These are phyloP conservation scores for Polytrichum commune DNA, from an alignment of 225 moss, liverwort and hornwort genomes.

Conservation along the genomic window DNA sequence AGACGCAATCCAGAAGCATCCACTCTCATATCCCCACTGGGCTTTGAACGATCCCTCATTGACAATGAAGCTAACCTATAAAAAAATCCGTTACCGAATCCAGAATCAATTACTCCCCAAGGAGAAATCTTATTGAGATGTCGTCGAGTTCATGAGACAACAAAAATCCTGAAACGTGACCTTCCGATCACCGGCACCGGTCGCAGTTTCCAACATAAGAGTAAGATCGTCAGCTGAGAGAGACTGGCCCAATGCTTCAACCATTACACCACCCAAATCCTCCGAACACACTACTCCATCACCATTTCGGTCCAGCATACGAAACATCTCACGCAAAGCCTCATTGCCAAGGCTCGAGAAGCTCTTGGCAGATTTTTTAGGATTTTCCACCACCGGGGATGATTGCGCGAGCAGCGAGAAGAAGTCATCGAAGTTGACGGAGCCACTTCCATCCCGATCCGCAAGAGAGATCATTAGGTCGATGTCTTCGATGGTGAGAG, in stretches of 20 bases:
- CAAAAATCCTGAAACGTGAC: constrained; percentile 68
- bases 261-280: constrained; percentile 59
- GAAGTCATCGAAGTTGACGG: constrained; percentile 75
- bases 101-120: too few relatives aligned
- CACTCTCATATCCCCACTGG: too few relatives aligned
- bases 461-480: constrained; percentile 66
- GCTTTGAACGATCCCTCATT: too few relatives aligned
- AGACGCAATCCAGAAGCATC: too few relatives aligned
- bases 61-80: too few relatives aligned
- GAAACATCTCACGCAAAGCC: constrained; percentile 53
- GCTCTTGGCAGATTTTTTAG: background rate
- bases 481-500: constrained; percentile 46
- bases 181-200: constrained; percentile 30
- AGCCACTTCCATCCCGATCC: constrained; percentile 48
- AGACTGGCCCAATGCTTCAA: constrained; percentile 30
- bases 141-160: constrained; percentile 24
- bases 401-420: constrained; percentile 41
- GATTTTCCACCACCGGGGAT: constrained; percentile 6
- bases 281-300: constrained; percentile 67
- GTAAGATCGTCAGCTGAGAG: constrained; percentile 44
- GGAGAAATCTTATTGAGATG: constrained; percentile 8
- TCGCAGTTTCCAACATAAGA: constrained; percentile 49
- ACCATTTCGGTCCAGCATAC: constrained; percentile 64
- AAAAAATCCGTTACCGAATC: too few relatives aligned
- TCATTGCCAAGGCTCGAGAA: constrained; percentile 19